These are phyloP conservation scores for Trametes cingulata DNA, from an alignment of 768 basidiomycete genomes.

Conservation along the genomic window DNA sequence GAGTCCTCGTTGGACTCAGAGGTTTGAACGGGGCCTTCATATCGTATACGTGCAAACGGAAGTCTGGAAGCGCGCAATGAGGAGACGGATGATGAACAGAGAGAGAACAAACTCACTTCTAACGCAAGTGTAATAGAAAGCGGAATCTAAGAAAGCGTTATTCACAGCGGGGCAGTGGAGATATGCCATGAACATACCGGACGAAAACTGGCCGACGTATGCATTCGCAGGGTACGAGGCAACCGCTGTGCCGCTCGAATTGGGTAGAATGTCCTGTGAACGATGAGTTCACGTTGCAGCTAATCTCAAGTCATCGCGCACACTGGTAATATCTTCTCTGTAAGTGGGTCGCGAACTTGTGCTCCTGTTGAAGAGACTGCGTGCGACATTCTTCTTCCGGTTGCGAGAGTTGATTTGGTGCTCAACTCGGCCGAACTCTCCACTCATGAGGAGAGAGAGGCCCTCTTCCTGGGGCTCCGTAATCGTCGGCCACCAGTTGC, in stretches of 20 bases:
- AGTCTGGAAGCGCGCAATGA: slow-evolving; percentile 53
- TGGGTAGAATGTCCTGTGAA: slow-evolving; percentile 69
- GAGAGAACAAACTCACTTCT: slow-evolving; percentile 53
- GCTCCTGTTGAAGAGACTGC: slow-evolving; percentile 44
- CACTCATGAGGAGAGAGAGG: slow-evolving; percentile 63
- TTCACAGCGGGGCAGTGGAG: not conserved
- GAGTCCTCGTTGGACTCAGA: slow-evolving; percentile 13
- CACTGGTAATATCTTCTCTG: slow-evolving; percentile 58
- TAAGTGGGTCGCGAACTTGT: slow-evolving; percentile 27
- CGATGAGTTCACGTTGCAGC: not conserved
- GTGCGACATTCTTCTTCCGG: slow-evolving; percentile 50
- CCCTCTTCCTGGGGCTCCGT: slow-evolving; percentile 67
- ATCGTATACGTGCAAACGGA: slow-evolving; percentile 86
- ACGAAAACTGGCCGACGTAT: slow-evolving; percentile 84
- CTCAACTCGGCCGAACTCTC: slow-evolving; percentile 75
- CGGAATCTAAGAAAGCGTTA: slow-evolving; percentile 55
- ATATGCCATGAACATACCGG: slow-evolving; percentile 42
- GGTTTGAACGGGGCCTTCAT: slow-evolving; percentile 47
- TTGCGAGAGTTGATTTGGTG: slow-evolving; percentile 47
- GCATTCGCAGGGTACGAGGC: slow-evolving; percentile 71
- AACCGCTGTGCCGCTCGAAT: slow-evolving; percentile 78
- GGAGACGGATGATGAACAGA: not conserved
- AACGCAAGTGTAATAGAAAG: slow-evolving; percentile 92
- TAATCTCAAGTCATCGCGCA: slow-evolving; percentile 36
- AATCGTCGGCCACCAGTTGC: slow-evolving; percentile 40